Evolutionary conservation across 2,329 filamentous ascomycete genomes (phyloP), one percentile per base, ranked within the genome.

Genomic region (Phoma sp.): DNA sequence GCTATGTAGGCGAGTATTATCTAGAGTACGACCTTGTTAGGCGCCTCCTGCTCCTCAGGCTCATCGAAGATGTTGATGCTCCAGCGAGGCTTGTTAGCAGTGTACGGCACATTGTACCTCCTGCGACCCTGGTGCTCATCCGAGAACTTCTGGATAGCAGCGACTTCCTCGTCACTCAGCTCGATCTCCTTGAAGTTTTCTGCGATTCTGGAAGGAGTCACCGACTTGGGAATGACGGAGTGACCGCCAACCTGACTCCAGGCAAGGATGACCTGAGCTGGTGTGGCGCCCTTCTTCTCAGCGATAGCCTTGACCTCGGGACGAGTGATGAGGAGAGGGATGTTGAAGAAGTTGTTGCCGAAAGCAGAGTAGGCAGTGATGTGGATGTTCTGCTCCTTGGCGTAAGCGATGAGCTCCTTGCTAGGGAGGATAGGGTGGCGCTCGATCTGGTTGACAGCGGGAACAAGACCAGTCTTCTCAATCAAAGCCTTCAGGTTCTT

Each of bases 241-340:
- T 66, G 61, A 14, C 65, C 66, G 15, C 65, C 63, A 82, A 96
- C 91, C n/a, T 91, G 96, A 38, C 90, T 86, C 92, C 92, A 96
- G 67, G 91, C 84, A 64, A 96, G 83, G 56, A 96, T 82, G 32
- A 96, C 83, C 81, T 96, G 91, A 7, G 90, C 88, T 7, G 91
- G 84, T 9, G 87, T 85, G 21, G 88, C 82, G 4, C 85, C 81
- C 15, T 85, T 82, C 65, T 84, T 82, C 65, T 83, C 79, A 20
- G 89, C 89, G 61, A 53, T 89, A 86, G 66, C 85, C 82, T 75
- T 89, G 76, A 91, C 84, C 71, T 86, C 87, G 73, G 85, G 84
- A 11, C 90, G 80, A 2, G 84, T 87, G 56, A 87, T 90, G 80
- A 82, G 90, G 86, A 71, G 88, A 80, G 70, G 62, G 51, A 80